A percentile compares a stretch with the other conserved stretches of the same genome.
These are phyloP conservation scores for Eutypa lata DNA, from an alignment of 2,329 filamentous ascomycete species.

Conservation along the genomic window DNA sequence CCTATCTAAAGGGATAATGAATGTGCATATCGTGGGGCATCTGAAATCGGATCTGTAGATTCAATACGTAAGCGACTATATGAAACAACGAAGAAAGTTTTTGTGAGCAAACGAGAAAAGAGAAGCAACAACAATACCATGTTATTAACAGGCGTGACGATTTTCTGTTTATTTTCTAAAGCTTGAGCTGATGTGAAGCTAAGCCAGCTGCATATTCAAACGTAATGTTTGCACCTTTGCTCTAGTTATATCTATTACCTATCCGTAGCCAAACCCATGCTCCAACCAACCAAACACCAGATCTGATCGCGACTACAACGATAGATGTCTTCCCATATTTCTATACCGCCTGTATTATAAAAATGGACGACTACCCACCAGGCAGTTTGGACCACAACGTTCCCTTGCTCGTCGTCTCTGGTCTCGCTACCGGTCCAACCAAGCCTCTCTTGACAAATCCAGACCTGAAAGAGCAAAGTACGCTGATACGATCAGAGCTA, in stretches of 20 bases:
- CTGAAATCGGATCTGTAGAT: too few relatives aligned
- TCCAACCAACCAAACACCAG: background rate
- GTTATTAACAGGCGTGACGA: too few relatives aligned
- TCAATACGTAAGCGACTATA: too few relatives aligned
- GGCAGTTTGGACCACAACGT: conserved; percentile 85
- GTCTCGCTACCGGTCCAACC: conserved; percentile 52
- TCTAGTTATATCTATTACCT: too few relatives aligned
- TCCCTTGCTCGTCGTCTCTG: conserved; percentile 79
- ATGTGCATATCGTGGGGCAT: too few relatives aligned
- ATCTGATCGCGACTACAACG: background rate
- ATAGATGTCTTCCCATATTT: conserved; percentile 14
- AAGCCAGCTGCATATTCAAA: too few relatives aligned
- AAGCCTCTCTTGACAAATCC: conserved; percentile 40
- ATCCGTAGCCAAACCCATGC: background rate
- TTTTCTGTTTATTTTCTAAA: too few relatives aligned
- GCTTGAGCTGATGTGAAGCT: too few relatives aligned
- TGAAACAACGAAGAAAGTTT: too few relatives aligned
- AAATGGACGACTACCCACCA: conserved; percentile 75
- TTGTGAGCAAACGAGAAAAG: too few relatives aligned
- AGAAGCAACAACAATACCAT: too few relatives aligned
- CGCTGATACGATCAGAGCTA: conserved; percentile 67
- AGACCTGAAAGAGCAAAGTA: conserved; percentile 55
- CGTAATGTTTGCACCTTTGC: background rate
- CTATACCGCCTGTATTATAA: conserved; percentile 1
- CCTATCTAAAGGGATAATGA: too few relatives aligned